phyloP scores from a whole-genome alignment of 768 basidiomycete species.

The Lactarius evosmus region DNA sequence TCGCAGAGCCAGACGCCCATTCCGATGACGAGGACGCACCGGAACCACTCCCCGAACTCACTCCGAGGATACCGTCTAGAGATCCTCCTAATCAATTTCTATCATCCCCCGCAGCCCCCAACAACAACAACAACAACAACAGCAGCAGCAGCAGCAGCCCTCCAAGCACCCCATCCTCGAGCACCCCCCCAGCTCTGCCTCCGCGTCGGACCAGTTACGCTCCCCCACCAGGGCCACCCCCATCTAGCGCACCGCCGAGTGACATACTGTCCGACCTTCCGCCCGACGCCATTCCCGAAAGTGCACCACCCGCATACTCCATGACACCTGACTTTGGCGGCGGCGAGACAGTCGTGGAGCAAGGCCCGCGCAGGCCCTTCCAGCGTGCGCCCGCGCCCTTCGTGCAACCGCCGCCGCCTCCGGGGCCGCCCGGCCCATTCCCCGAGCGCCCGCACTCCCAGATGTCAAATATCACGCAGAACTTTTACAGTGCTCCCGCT shows the following conservation, averaged over 20 bases:
- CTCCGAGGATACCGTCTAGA: background rate
- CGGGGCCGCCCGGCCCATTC: slow-evolving; percentile 6
- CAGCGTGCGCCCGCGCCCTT: slow-evolving; percentile 39
- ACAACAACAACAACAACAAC: background rate
- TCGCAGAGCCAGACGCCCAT: background rate
- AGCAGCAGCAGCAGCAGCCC: background rate
- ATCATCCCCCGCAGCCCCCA: background rate
- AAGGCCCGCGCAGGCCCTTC: slow-evolving; percentile 63
- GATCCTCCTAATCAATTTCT: background rate
- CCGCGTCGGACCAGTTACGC: background rate
- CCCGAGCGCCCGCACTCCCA: slow-evolving; percentile 14
- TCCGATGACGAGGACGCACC: slow-evolving; percentile 8
- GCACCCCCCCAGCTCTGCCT: slow-evolving; percentile 11
- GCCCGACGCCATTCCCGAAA: slow-evolving; percentile 41
- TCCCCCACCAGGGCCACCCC: background rate
- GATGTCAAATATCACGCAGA: slow-evolving; percentile 58
- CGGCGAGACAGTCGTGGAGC: slow-evolving; percentile 62
- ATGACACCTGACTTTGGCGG: slow-evolving; percentile 46
- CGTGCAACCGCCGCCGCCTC: slow-evolving; percentile 18
- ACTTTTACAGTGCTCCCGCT: slow-evolving; percentile 54
- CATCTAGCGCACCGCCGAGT: background rate
- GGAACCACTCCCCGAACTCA: slow-evolving; percentile 19
- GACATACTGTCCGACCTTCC: background rate
- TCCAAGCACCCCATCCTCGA: background rate
- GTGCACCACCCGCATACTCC: slow-evolving; percentile 70